Percentiles rank a stretch among this genome's conserved stretches.
These are phyloP conservation scores for Aspergillus fructus DNA, from an alignment of 2,329 filamentous ascomycete genomes.

Conservation along the genomic window DNA sequence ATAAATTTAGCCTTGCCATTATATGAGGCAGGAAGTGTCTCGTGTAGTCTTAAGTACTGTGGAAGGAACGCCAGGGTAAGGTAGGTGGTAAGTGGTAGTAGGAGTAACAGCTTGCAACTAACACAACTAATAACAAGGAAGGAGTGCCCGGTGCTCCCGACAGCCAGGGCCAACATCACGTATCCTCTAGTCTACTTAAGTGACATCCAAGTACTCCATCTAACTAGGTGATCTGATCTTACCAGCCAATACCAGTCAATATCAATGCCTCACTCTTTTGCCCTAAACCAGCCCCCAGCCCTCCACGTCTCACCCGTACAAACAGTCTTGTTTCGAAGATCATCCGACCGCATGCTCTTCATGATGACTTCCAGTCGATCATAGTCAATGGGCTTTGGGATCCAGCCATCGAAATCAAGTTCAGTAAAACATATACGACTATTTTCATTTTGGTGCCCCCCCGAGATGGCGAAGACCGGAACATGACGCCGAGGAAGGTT, in stretches of 20 bases:
- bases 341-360: slow-evolving; percentile 63
- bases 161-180: too few relatives aligned
- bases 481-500: slow-evolving; percentile 47
- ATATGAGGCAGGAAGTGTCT: too few relatives aligned
- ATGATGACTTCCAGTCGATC: slow-evolving; percentile 68
- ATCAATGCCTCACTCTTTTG: not conserved
- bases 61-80: too few relatives aligned
- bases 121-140: too few relatives aligned
- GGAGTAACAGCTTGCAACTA: too few relatives aligned
- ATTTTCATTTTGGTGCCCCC: slow-evolving; percentile 65
- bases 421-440: slow-evolving; percentile 68
- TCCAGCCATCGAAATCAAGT: slow-evolving; percentile 85
- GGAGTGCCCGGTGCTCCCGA: too few relatives aligned
- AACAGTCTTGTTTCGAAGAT: slow-evolving; percentile 59
- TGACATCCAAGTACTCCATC: not conserved
- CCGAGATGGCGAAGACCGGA: slow-evolving; percentile 83
- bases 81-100: too few relatives aligned
- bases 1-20: not conserved
- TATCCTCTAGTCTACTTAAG: not conserved
- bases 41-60: too few relatives aligned
- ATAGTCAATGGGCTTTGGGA: slow-evolving; percentile 84
- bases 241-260: not conserved
- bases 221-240: not conserved
- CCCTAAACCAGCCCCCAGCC: slow-evolving; percentile 75
- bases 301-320: slow-evolving; percentile 78